Evolutionary conservation across 2,329 filamentous ascomycete species (phyloP).

Genomic region (Phaeosphaeriaceae sp.): DNA sequence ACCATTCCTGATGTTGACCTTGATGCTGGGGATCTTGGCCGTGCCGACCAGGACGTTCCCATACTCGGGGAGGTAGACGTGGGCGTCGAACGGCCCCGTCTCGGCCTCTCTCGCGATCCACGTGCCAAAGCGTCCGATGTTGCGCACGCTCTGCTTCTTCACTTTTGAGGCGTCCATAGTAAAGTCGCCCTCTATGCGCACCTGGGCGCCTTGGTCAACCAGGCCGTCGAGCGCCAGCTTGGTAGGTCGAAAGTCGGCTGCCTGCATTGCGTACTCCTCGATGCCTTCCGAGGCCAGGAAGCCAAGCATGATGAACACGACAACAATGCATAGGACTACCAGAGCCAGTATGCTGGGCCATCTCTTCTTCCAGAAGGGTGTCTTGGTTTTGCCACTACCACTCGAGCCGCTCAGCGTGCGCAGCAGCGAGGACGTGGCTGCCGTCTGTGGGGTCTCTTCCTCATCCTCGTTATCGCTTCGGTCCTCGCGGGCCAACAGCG

Average conservation of each 20-base stretch:
- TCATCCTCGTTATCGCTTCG: constrained; percentile 27
- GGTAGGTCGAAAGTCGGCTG: constrained; percentile 81
- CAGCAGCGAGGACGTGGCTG: constrained; percentile 47
- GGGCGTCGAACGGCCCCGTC: constrained; percentile 73
- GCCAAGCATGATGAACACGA: constrained; percentile 77
- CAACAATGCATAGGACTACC: constrained; percentile 65
- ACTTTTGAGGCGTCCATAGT: constrained; percentile 80
- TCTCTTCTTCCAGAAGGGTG: constrained; percentile 54
- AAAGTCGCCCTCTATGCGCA: constrained; percentile 83
- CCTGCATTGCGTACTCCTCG: constrained; percentile 85
- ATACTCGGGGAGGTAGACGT: constrained; percentile 85
- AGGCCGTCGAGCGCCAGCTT: constrained; percentile 86
- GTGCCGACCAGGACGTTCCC: constrained; percentile 78
- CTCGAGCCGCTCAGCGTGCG: constrained; percentile 40
- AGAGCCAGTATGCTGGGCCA: constrained; percentile 85
- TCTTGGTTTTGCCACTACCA: constrained; percentile 33
- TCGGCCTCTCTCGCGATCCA: constrained; percentile 81
- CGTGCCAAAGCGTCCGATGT: constrained; percentile 78
- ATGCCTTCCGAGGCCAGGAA: constrained; percentile 83
- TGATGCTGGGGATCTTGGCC: constrained; percentile 76
- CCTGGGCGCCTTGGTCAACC: constrained; percentile 77
- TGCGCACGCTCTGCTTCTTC: constrained; percentile 71
- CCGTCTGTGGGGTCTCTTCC: constrained; percentile 29
- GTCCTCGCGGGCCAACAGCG: constrained; percentile 44
- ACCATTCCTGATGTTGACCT: constrained; percentile 78